Conservation (phyloP, 768 basidiomycete genomes). For the Thelephora aurantiotincta region DNA sequence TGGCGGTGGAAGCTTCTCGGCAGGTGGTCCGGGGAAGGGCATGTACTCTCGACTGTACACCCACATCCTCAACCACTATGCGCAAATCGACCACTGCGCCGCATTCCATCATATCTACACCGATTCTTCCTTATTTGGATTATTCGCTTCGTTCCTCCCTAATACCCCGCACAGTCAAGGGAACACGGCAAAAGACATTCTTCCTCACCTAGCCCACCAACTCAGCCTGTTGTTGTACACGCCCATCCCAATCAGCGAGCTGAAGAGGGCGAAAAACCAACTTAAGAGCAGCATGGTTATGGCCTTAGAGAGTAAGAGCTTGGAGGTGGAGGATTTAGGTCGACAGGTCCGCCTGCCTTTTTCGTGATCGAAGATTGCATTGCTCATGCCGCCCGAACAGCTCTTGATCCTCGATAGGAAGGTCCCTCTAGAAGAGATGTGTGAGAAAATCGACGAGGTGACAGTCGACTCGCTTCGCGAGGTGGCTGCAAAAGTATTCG, state of each 20-base stretch:
- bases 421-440: slow-evolving; percentile 85
- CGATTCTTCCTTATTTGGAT: slow-evolving; percentile 86
- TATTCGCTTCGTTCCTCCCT: slow-evolving; percentile 77
- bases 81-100: slow-evolving; percentile 88
- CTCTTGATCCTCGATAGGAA: slow-evolving; percentile 79
- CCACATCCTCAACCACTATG: slow-evolving; percentile 87
- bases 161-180: slow-evolving; percentile 38
- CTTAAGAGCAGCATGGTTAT: slow-evolving; percentile 87
- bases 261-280: slow-evolving; percentile 88
- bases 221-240: slow-evolving; percentile 69
- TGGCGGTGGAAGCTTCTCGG: slow-evolving; percentile 93
- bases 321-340: slow-evolving; percentile 83
- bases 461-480: slow-evolving; percentile 54
- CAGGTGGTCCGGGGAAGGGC: slow-evolving; percentile 95
- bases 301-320: slow-evolving; percentile 79
- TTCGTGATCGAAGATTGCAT: background rate
- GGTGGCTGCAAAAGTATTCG: slow-evolving; percentile 67
- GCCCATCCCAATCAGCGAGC: slow-evolving; percentile 49
- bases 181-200: slow-evolving; percentile 54
- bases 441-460: slow-evolving; percentile 68
- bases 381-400: slow-evolving; percentile 19
- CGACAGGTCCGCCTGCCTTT: slow-evolving; percentile 45
- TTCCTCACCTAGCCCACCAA: slow-evolving; percentile 81
- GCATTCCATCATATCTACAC: slow-evolving; percentile 97
- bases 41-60: slow-evolving; percentile 98